Base-by-base conservation (phyloP, 2,329 filamentous ascomycete genomes). In the Aspergillus phoenicis region DNA sequence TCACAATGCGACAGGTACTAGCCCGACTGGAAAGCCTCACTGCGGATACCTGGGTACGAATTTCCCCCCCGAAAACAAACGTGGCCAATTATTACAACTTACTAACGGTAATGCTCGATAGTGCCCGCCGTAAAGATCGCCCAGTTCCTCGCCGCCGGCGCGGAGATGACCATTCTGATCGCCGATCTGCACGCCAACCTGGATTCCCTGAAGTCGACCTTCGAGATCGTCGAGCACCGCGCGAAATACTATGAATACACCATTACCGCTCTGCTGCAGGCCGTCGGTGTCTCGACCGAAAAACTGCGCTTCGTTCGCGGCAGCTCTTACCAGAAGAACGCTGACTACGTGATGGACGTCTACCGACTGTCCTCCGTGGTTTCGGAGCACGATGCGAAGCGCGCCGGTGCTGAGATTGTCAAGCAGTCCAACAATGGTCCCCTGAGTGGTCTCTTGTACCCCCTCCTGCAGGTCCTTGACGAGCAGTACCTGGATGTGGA, bases 341-440 rank as follows among this genome's bases (percentile, higher is more conserved):
- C 86, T 77, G 63, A 87, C 45, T 98, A 97, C 80, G 86, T 89
- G 62, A 95, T 97, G 91, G 94, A 98, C 74, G 79, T 96, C 36
- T 94, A 93, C 80, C 87, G 90, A 72, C 75, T 98, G 66, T 85
- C 84, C 49, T 86, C 86, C 3, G 78, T 73, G 63, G 61, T 68
- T 5, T 69, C 70, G 3, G 87, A 93, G 78, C 87, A 93, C 73
- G 88, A 95, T 71, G 91, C 93, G 15, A 91, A 93, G 78, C 95
- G 92, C 78, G 93, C 94, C 0, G 94, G 94, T 41, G 91, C 92
- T 1, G 95, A 98, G 78, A 87, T 98, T 7, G 94, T 99, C 66
- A 98, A 98, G 83, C 93, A 98, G 81, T 87, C 89, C 3, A 85
- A 86, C 59, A 93, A 94, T 71, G 86, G 89, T 8, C 85, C 89